Base-by-base conservation (phyloP, 164 flowering plant genomes). In the Aristolochia californica region DNA sequence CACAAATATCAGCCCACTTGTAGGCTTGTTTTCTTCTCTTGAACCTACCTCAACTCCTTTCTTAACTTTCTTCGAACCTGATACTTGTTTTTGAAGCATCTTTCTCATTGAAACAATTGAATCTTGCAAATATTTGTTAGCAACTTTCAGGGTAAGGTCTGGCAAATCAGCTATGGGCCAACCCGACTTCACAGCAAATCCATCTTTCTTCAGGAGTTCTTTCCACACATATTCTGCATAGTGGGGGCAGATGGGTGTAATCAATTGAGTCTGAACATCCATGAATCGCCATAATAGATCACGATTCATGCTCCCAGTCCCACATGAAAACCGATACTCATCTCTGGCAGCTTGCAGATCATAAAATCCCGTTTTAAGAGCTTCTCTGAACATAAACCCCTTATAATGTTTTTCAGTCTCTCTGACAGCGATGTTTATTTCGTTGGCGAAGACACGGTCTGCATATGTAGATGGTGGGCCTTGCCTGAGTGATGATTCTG, bases 271-370 rank as follows among this genome's bases (percentile, higher is more conserved):
- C 69, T 91, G 95, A 58, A 88, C 91, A 70, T 91, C 97, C 91
- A 91, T 85, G 69, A 85, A 91, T 17, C 74, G 74, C 75, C 67
- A 69, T 20, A 88, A 66, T 51, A 91, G 63, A 54, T 83, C 95
- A 28, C 75, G 77, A 60, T 91, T 84, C 95, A 83, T 84, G 49
- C 91, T 87, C 7, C 74, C 78, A 26, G 66, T 48, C 24, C 89
- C 94, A 69, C 97, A 91, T 1, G 96, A 83, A 51, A 80, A 75
- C 68, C 95, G 77, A 58, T 91, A 91, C 68, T 85, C 96, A 60
- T 91, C 96, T 61, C 97, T 78, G 15, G 97, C 96, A 53, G 94
- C 80, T 59, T 90, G 97, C 27, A 87, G 80, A 71, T 88, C 94
- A 70, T 85, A 91, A 66, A 91, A 88, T 4, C 97, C 97, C 14